These are phyloP conservation scores for Luvunga scandens DNA, from an alignment of 345 rosid genomes.

Conservation along the genomic window DNA sequence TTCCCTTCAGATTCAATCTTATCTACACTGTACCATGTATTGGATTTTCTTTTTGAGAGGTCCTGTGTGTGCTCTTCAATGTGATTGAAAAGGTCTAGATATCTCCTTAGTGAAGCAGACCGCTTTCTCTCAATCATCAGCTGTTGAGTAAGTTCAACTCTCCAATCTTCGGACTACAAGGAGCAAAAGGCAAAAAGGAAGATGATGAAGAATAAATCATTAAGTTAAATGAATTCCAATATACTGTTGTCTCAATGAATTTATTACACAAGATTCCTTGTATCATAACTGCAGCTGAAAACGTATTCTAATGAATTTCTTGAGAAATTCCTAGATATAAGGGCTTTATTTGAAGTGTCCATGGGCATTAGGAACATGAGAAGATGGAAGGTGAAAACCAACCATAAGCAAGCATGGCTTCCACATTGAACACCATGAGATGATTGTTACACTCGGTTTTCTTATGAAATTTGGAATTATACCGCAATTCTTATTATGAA, in stretches of 20 bases:
- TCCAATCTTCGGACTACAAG: constrained; percentile 19
- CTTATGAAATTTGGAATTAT: no score
- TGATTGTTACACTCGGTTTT: no score
- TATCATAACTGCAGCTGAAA: not conserved
- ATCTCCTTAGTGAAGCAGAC: constrained; percentile 18
- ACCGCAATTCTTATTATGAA: no score
- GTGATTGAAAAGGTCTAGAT: constrained; percentile 18
- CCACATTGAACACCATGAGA: not conserved
- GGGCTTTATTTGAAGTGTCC: not conserved
- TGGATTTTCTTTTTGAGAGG: constrained; percentile 21
- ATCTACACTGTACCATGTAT: constrained; percentile 16
- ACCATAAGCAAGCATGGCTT: no score
- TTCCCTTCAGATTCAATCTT: constrained; percentile 23
- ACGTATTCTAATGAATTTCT: not conserved
- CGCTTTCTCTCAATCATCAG: constrained; percentile 19
- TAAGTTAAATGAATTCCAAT: not conserved
- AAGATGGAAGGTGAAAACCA: not conserved
- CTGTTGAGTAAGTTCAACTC: constrained; percentile 19
- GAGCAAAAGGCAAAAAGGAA: not conserved
- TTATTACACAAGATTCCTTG: not conserved
- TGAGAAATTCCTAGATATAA: not conserved
- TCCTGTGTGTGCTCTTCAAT: constrained; percentile 26
- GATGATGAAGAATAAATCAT: not conserved
- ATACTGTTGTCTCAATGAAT: no score
- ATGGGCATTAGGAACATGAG: not conserved